phyloP scores from a whole-genome alignment of 345 rosid genomes.

The Citrus hindsii region DNA sequence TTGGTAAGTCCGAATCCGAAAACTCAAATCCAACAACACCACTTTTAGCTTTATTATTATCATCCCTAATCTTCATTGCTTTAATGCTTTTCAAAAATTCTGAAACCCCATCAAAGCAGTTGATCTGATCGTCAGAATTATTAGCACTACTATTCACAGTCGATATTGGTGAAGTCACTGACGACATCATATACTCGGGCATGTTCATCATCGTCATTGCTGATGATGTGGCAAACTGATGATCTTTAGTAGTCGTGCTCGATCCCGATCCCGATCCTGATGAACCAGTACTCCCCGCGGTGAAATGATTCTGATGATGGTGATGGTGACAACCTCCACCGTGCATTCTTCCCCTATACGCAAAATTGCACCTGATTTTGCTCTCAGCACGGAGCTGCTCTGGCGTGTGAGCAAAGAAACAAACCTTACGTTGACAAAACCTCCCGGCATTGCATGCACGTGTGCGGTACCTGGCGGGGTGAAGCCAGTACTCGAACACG shows the following conservation, averaged over 20 bases:
- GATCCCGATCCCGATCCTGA: neutral
- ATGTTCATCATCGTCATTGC: neutral
- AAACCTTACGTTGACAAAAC: constrained; percentile 64
- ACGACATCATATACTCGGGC: neutral
- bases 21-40: constrained; percentile 12
- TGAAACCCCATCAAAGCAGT: constrained; percentile 19
- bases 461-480: constrained; percentile 71
- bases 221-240: neutral
- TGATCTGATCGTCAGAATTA: too few species aligned
- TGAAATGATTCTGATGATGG: neutral
- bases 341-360: constrained; percentile 15
- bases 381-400: constrained; percentile 54
- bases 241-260: neutral
- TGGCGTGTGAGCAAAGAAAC: constrained; percentile 81
- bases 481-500: constrained; percentile 87
- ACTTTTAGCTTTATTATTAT: neutral
- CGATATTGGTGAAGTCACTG: neutral
- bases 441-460: constrained; percentile 67
- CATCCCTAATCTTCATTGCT: constrained; percentile 35
- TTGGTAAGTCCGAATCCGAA: constrained; percentile 20
- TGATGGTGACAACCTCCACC: constrained; percentile 1
- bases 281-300: neutral
- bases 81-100: constrained; percentile 33
- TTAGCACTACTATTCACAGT: neutral
- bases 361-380: constrained; percentile 22